Conservation (phyloP, 2,329 filamentous ascomycete genomes). For the Blumeria hordei region DNA sequence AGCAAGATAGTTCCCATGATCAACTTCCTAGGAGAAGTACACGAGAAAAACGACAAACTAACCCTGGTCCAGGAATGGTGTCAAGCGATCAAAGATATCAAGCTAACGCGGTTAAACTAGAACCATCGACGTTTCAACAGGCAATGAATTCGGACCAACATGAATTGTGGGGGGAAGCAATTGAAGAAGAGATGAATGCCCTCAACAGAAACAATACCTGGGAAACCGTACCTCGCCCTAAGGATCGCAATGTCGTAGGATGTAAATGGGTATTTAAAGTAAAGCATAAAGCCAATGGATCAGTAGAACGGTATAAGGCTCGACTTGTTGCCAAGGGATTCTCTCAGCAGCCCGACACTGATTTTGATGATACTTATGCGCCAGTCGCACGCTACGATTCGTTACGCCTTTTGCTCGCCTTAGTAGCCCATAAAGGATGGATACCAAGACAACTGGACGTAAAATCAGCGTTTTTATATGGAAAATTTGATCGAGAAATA, state of each 20-base stretch:
- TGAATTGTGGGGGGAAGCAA: background rate
- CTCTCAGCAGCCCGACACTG: background rate
- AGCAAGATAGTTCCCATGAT: too few species aligned
- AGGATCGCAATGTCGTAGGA: background rate
- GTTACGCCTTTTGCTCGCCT: background rate
- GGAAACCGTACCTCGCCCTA: background rate
- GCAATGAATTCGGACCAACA: background rate
- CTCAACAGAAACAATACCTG: background rate
- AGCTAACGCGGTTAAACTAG: background rate
- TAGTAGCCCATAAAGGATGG: background rate
- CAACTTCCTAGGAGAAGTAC: background rate
- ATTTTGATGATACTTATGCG: background rate
- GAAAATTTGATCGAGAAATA: background rate
- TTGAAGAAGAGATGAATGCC: constrained; percentile 1
- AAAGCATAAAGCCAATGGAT: background rate
- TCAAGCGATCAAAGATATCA: background rate
- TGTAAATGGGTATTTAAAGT: background rate
- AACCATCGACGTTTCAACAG: background rate
- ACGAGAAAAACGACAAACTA: background rate
- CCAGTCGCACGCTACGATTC: background rate
- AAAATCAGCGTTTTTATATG: background rate
- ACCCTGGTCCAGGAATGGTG: background rate
- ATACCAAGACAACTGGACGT: background rate
- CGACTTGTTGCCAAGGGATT: background rate
- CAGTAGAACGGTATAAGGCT: background rate